Evolutionary conservation across 2,329 filamentous ascomycete genomes (phyloP).

Genomic region (Lachnellula cervina): DNA sequence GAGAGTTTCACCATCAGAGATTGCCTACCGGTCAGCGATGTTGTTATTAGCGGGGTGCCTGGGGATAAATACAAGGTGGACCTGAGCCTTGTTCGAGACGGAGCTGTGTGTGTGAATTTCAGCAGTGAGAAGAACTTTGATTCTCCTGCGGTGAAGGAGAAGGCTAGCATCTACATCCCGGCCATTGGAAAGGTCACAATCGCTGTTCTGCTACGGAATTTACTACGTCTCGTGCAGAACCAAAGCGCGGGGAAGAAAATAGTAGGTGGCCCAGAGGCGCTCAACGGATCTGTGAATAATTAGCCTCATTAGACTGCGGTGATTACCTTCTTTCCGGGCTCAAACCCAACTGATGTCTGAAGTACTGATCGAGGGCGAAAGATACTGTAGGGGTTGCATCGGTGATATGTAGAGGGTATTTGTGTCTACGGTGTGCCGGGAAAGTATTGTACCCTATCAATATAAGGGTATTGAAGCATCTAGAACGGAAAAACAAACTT

Average conservation of each 20-base stretch:
- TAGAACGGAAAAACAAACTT: too few relatives aligned
- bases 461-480: too few relatives aligned
- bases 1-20: slow-evolving; percentile 74
- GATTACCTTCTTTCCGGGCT: too few relatives aligned
- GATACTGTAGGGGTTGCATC: too few relatives aligned
- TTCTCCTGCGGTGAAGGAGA: slow-evolving; percentile 80
- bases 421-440: too few relatives aligned
- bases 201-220: slow-evolving; percentile 80
- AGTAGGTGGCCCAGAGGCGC: too few relatives aligned
- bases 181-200: slow-evolving; percentile 98
- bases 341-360: too few relatives aligned
- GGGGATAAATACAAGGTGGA: slow-evolving; percentile 86
- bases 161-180: slow-evolving; percentile 93
- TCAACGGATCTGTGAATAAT: too few relatives aligned
- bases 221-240: slow-evolving; percentile 45
- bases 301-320: too few relatives aligned
- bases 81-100: slow-evolving; percentile 74
- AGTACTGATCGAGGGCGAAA: too few relatives aligned
- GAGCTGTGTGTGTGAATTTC: slow-evolving; percentile 98
- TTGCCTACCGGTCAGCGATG: slow-evolving; percentile 82
- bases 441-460: too few relatives aligned
- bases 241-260: slow-evolving; percentile 3
- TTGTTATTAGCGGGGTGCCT: slow-evolving; percentile 91
- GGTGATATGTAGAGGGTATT: too few relatives aligned
- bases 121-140: slow-evolving; percentile 94